Base-by-base conservation (phyloP, 2,329 filamentous ascomycete species). In the Penicillium sp. region DNA sequence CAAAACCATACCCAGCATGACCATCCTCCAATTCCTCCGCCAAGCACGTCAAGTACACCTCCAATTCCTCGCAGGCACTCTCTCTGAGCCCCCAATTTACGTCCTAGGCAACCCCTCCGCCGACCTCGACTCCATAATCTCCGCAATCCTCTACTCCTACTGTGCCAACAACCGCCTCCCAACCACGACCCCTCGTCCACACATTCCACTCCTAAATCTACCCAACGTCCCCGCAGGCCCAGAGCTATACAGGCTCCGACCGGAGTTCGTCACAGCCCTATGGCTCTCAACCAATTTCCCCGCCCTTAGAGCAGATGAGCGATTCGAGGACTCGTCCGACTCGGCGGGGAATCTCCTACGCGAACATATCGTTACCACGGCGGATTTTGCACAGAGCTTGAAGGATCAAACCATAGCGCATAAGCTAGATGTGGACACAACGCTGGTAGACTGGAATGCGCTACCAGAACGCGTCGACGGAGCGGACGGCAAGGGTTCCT, bases 41-140 rank as follows among this genome's bases (percentile, higher is more conserved):
- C 61, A 72, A 25, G 66, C 74, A 18, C 65, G 66, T 20, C 66
- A 67, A 35, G 49, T 62, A 6, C 68, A 73, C 47, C 65, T 63
- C 18, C 62, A 61, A 43, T 71, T 67, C 51, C 46, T 72, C 2
- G 55, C 63, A 11, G 62, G 63, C 15, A 27, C 55, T 7, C 54
- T 64, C 6, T 43, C 62, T 1, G 63, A 72, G 31, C 40, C 67
- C 14, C 71, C 69, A 0, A 67, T 75, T 23, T 74, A 76, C 53
- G 75, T 79, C 20, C 63, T 77, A 35, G 76, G 74, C 22, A 78
- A 79, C 51, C 70, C 73, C 14, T 76, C 76, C n/a, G 73, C 73
- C 66, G 85, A 87, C 67, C 79, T 87, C 53, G 85, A 87, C 72
- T 87, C 84, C 26, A 82, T 87, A 66, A 80, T 84, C 54, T 82